phyloP scores from a whole-genome alignment of 2,329 filamentous ascomycete genomes.

The Chaetomium sp. region DNA sequence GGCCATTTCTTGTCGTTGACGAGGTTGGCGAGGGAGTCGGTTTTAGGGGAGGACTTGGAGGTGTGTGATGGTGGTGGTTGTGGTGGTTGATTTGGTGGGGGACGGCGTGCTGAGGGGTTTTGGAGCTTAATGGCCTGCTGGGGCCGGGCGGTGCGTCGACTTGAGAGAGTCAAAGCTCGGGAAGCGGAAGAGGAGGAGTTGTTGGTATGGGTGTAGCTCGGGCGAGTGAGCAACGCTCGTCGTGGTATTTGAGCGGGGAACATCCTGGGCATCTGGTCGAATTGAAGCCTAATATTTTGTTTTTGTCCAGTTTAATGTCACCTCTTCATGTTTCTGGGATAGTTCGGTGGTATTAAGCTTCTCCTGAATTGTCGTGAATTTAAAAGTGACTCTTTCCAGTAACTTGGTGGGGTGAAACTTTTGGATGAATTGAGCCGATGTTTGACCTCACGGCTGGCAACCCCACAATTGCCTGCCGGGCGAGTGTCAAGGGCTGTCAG shows the following conservation, averaged over 20 bases:
- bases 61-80: background rate
- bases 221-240: slow-evolving; percentile 1
- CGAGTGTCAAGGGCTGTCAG: background rate
- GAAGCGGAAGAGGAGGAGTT: background rate
- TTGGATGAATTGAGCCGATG: too few species aligned
- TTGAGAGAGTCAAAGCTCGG: slow-evolving; percentile 8
- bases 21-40: slow-evolving; percentile 25
- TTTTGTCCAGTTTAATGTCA: background rate
- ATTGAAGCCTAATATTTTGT: background rate
- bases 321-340: slow-evolving; percentile 1
- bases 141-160: background rate
- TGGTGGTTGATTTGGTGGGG: background rate
- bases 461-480: slow-evolving; percentile 5
- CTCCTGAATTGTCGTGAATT: too few species aligned
- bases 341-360: too few species aligned
- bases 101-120: too few species aligned
- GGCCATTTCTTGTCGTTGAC: slow-evolving; percentile 36
- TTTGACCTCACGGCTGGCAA: too few species aligned
- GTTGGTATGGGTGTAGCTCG: background rate
- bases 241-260: slow-evolving; percentile 2
- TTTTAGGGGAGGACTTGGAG: background rate
- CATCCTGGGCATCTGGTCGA: slow-evolving; percentile 5
- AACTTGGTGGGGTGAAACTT: too few species aligned
- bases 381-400: too few species aligned
- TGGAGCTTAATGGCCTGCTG: background rate